These are phyloP conservation scores for Candida wancherniae DNA, from an alignment of 805 yeast genomes.

Conservation along the genomic window DNA sequence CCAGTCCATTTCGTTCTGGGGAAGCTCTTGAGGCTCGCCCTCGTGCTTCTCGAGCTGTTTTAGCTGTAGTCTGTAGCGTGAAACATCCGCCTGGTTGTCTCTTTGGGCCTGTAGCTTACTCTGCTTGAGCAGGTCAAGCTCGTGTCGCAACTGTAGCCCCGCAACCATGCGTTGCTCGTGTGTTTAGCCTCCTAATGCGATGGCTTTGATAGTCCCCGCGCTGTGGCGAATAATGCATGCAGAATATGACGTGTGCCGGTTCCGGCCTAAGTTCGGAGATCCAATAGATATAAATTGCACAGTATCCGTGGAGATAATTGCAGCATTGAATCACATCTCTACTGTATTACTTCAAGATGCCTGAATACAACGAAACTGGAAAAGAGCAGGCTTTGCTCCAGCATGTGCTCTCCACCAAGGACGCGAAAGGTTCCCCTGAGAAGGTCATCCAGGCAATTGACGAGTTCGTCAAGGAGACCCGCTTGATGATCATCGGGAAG, in stretches of 20 bases:
- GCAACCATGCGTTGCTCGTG: background rate
- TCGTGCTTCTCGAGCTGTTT: background rate
- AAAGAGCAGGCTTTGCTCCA: conserved; percentile 26
- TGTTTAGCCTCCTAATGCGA: too few relatives aligned
- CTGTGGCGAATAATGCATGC: too few relatives aligned
- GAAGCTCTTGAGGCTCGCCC: background rate
- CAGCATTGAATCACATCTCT: background rate
- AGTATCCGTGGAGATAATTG: too few relatives aligned
- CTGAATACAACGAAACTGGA: conserved; percentile 1
- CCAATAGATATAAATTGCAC: too few relatives aligned
- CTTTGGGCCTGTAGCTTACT: conserved; percentile 7
- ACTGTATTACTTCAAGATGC: background rate
- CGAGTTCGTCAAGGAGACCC: conserved; percentile 16
- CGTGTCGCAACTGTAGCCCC: conserved; percentile 2
- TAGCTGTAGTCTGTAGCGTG: background rate
- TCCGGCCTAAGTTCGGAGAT: too few relatives aligned
- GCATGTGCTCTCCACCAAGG: conserved; percentile 18
- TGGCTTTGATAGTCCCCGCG: too few relatives aligned
- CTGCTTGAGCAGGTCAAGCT: conserved; percentile 7
- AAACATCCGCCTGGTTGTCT: conserved; percentile 5
- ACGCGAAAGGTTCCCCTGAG: conserved; percentile 26
- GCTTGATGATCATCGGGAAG: conserved; percentile 31
- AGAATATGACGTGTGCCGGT: too few relatives aligned
- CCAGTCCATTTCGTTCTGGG: conserved; percentile 12
- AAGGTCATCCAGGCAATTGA: conserved; percentile 29